Base-by-base conservation (phyloP, 202 grass and related monocot genomes). In the Zoysia matrella region DNA sequence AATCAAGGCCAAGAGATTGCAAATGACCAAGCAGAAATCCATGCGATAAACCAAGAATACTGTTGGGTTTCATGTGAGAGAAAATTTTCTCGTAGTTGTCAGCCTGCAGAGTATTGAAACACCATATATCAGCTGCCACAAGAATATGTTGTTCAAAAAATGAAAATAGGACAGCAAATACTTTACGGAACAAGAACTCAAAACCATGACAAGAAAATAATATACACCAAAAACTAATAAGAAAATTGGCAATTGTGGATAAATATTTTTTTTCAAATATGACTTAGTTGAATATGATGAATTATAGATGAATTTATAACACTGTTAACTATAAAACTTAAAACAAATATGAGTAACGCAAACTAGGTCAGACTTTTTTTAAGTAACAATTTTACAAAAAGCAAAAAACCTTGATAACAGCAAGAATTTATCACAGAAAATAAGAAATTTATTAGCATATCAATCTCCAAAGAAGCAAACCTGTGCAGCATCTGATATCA, bases 81-180 rank as follows among this genome's bases (percentile, higher is more conserved):
- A 94, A 93, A 39, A 98, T 87, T 87, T 94, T 86, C 84, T 90
- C 95, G n/a, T 98, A 98, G 84, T 98, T 98, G 50, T 98, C 95
- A 5, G 88, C 95, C 88, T 94, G 62, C 22, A 84, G 46, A 82
- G 56, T 14, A 76, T 51, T 51, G 80, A 74, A 80, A 66, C 9
- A 53, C 40, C n/a, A 7, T 36, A 52, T 22, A 77, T 73, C 40
- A 86, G 55, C 46, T 54, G 60, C 14, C 1, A 46, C 2, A 69
- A 54, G 3, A 65, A 30, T 48, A 3, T 41, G 18, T 54, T 71
- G 0, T 7, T 36, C 5, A 65, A 65, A 66, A 72, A 66, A 51
- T 40, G 30, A 78, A 73, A 66, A 4, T 4, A 42, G 22, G 77
- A 40, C n/a, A 73, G 36, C n/a, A 13, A 72, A 81, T 43, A 65